Conservation (phyloP, 257 asterid genomes). For the Cordia subcordata region DNA sequence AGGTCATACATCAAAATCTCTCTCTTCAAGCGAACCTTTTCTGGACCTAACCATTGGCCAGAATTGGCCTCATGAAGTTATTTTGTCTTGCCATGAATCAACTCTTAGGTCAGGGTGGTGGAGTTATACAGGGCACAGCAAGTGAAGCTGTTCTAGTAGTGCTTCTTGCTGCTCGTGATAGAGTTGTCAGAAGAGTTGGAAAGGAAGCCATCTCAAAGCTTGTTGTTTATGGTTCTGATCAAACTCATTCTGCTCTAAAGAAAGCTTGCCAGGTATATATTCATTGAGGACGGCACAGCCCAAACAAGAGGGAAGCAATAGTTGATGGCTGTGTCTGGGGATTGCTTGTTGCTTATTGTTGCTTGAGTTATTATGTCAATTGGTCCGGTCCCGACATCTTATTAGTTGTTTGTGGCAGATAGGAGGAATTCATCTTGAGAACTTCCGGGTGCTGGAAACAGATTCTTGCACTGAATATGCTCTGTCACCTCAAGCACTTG, state of each 20-base stretch:
- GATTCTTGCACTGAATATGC: constrained; percentile 60
- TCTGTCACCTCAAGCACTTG: constrained; percentile 62
- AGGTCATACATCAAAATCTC: background rate
- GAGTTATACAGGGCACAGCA: constrained; percentile 91
- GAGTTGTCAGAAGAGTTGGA: constrained; percentile 57
- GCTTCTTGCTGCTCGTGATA: constrained; percentile 91
- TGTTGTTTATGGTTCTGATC: constrained; percentile 79
- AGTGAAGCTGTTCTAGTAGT: constrained; percentile 91
- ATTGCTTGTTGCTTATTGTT: background rate
- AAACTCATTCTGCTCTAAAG: constrained; percentile 69
- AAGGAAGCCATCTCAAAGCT: constrained; percentile 65
- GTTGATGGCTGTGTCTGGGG: no score
- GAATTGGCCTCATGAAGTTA: constrained; percentile 11
- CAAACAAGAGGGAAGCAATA: background rate
- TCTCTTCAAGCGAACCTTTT: background rate
- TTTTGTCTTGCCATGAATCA: constrained; percentile 19
- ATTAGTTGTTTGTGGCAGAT: constrained; percentile 47
- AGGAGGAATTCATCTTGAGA: constrained; percentile 75
- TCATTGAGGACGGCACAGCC: background rate
- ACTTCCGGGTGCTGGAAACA: constrained; percentile 64
- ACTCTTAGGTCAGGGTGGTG: constrained; percentile 76
- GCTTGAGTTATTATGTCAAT: background rate
- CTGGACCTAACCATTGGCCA: background rate
- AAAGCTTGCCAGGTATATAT: constrained; percentile 88
- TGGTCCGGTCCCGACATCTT: background rate